phyloP scores from a whole-genome alignment of 2,329 filamentous ascomycete species.

The Cladosporium sp. region DNA sequence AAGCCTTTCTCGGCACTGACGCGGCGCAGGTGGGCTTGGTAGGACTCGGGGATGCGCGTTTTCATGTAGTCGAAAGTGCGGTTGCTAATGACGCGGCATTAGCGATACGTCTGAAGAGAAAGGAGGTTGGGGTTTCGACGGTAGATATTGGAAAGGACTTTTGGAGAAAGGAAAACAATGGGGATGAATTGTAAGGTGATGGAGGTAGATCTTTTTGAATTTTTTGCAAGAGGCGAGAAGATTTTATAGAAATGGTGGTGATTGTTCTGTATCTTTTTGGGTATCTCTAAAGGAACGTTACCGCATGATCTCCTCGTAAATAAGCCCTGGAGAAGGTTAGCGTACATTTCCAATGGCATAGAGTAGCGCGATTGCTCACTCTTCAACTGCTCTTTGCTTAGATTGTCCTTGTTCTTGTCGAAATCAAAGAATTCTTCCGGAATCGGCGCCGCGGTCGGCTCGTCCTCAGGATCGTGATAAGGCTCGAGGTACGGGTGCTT shows the following conservation, averaged over 20 bases:
- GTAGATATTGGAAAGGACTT: slow-evolving; percentile 1
- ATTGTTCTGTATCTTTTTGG: slow-evolving; percentile 11
- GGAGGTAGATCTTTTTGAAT: slow-evolving; percentile 1
- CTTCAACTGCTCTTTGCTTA: slow-evolving; percentile 98
- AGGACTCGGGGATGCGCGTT: slow-evolving; percentile 1
- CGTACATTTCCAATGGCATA: not conserved
- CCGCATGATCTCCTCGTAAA: slow-evolving; percentile 94
- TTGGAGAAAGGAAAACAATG: not conserved
- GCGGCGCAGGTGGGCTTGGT: slow-evolving; percentile 5
- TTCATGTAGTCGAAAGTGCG: slow-evolving; percentile 5
- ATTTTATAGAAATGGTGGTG: slow-evolving; percentile 14
- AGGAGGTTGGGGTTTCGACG: not conserved
- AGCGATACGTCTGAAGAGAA: not conserved
- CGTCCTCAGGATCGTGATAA: slow-evolving; percentile 97
- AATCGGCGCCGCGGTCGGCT: slow-evolving; percentile 92
- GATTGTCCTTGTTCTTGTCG: slow-evolving; percentile 98
- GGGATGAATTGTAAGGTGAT: not conserved
- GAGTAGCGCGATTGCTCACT: slow-evolving; percentile 43
- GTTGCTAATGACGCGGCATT: not conserved
- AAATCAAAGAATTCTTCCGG: slow-evolving; percentile 99
- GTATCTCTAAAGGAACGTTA: slow-evolving; percentile 32
- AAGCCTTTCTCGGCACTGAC: not conserved
- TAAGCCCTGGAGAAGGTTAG: slow-evolving; percentile 53
- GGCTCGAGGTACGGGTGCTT: slow-evolving; percentile 98
- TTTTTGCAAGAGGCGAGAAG: slow-evolving; percentile 14